Evolutionary conservation across 202 grass and related monocot genomes (phyloP).

Genomic region (Brachypodium distachyon): DNA sequence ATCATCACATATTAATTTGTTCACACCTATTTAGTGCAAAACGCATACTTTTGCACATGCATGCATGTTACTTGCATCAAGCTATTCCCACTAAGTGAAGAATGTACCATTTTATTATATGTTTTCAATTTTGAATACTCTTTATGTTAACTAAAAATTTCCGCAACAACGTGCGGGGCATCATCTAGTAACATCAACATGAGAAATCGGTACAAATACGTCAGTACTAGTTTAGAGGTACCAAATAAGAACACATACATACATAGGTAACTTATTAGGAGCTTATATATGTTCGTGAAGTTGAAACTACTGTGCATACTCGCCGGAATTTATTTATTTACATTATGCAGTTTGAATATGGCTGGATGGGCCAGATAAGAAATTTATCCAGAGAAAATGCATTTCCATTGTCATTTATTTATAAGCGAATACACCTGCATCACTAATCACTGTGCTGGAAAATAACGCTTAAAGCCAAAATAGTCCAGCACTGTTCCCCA

Average conservation of each 20-base stretch:
- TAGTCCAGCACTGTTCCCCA: background rate
- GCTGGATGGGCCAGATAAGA: background rate
- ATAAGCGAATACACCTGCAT: background rate
- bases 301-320: background rate
- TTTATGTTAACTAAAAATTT: no score
- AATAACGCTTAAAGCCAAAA: background rate
- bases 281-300: background rate
- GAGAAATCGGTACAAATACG: background rate
- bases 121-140: no score
- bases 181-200: background rate
- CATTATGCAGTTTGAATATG: background rate
- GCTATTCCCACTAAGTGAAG: no score
- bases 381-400: background rate
- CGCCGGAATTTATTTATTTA: background rate
- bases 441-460: background rate
- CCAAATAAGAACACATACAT: background rate
- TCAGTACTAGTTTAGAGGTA: background rate
- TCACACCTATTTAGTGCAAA: no score
- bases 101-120: no score
- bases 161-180: no score
- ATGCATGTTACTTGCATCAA: no score
- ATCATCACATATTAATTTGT: no score
- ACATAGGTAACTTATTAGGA: background rate
- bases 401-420: background rate
- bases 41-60: no score